phyloP scores from a whole-genome alignment of 164 flowering plant species.

The Kingdonia uniflora region DNA sequence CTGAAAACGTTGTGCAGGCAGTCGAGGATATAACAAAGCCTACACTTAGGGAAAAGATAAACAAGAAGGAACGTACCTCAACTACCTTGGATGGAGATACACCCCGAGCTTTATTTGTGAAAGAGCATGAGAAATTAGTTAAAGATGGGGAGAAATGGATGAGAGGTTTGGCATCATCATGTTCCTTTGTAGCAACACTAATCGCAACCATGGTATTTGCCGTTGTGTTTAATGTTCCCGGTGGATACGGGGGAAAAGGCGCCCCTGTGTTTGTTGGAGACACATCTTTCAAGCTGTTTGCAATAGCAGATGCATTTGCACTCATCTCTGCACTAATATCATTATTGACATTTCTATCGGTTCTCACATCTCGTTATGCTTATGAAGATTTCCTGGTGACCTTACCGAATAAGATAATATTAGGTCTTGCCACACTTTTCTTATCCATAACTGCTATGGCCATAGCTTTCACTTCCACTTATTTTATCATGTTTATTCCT shows the following conservation, averaged over 20 bases:
- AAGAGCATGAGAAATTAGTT: conserved; percentile 1
- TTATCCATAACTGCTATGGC: not conserved
- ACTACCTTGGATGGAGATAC: too few species aligned
- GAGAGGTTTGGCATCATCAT: conserved; percentile 1
- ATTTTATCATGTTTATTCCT: not conserved
- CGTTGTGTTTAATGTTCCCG: conserved; percentile 6
- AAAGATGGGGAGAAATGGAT: conserved; percentile 9
- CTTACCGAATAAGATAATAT: not conserved
- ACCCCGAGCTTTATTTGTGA: not conserved
- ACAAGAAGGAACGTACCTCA: too few species aligned
- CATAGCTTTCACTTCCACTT: conserved; percentile 4
- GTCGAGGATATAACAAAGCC: not conserved
- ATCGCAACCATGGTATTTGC: conserved; percentile 8
- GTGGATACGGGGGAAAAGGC: not conserved
- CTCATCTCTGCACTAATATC: not conserved
- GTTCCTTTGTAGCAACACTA: not conserved
- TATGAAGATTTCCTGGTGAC: conserved; percentile 3
- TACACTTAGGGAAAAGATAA: not conserved
- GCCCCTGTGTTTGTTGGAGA: not conserved
- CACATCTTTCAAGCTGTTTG: not conserved
- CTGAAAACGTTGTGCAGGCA: not conserved
- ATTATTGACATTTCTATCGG: not conserved
- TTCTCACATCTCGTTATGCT: conserved; percentile 4
- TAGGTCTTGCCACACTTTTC: conserved; percentile 4
- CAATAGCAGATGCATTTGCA: not conserved